phyloP scores from a whole-genome alignment of 805 yeast species.

The Saturnispora silvae region DNA sequence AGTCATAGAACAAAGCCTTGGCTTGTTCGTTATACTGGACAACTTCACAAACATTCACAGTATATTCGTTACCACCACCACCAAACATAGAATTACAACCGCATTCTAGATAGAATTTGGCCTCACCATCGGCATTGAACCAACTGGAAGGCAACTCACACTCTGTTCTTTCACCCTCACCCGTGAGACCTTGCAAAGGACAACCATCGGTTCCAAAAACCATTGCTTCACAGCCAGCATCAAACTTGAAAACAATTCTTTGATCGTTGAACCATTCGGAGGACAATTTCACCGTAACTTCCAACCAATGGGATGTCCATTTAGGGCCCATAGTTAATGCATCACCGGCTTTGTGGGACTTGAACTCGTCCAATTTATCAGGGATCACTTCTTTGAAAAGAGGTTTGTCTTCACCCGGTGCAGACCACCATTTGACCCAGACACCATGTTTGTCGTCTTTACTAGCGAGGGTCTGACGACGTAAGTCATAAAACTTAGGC shows the following conservation, averaged over 20 bases:
- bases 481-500: conserved; percentile 68
- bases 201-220: conserved; percentile 56
- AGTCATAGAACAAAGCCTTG: conserved; percentile 66
- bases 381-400: conserved; percentile 50
- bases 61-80: conserved; percentile 54
- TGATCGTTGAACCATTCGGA: conserved; percentile 37
- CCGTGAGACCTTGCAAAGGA: conserved; percentile 78
- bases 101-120: conserved; percentile 72
- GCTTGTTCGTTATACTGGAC: conserved; percentile 77
- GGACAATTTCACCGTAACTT: conserved; percentile 56
- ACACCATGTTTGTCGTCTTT: conserved; percentile 23
- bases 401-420: conserved; percentile 62
- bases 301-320: conserved; percentile 96
- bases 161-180: conserved; percentile 72
- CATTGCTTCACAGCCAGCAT: conserved; percentile 77
- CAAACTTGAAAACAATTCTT: conserved; percentile 38
- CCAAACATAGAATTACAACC: conserved; percentile 91
- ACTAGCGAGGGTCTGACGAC: conserved; percentile 28
- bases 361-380: conserved; percentile 35
- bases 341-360: conserved; percentile 57
- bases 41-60: conserved; percentile 60
- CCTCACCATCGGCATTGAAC: conserved; percentile 36
- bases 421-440: conserved; percentile 56
- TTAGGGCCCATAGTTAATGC: conserved; percentile 68
- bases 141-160: conserved; percentile 54